These are phyloP conservation scores for Emmonsiellopsis sp. DNA, from an alignment of 2,329 filamentous ascomycete genomes.

Conservation along the genomic window DNA sequence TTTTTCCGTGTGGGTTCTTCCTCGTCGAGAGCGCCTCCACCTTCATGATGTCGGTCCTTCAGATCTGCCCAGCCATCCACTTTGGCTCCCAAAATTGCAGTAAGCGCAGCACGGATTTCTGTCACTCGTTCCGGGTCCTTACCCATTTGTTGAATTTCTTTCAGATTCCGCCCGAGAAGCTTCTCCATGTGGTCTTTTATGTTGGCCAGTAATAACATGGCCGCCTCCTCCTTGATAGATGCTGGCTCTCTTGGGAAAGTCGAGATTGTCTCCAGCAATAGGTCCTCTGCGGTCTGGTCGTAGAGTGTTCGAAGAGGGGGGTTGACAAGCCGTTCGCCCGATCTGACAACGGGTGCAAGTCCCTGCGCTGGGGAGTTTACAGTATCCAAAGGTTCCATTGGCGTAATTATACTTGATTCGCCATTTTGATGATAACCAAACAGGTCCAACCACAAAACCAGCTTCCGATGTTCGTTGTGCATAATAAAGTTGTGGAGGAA, in stretches of 20 bases:
- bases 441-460: slow-evolving; percentile 56
- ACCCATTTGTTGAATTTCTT: slow-evolving; percentile 38
- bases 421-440: slow-evolving; percentile 49
- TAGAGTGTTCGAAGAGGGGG: slow-evolving; percentile 33
- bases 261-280: slow-evolving; percentile 35
- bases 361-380: slow-evolving; percentile 27
- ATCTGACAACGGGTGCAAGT: slow-evolving; percentile 34
- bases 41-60: slow-evolving; percentile 15
- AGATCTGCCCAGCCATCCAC: slow-evolving; percentile 37
- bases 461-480: slow-evolving; percentile 56
- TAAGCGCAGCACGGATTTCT: slow-evolving; percentile 35
- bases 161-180: slow-evolving; percentile 34
- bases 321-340: slow-evolving; percentile 34
- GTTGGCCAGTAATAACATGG: slow-evolving; percentile 39
- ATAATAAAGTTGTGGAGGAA: slow-evolving; percentile 59
- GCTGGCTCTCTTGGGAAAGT: slow-evolving; percentile 35
- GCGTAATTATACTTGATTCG: slow-evolving; percentile 37
- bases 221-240: slow-evolving; percentile 38
- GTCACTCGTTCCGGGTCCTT: slow-evolving; percentile 37
- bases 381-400: slow-evolving; percentile 33
- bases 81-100: slow-evolving; percentile 35
- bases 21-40: not conserved
- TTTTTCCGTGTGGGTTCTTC: slow-evolving; percentile 30
- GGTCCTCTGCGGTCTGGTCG: slow-evolving; percentile 35
- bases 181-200: slow-evolving; percentile 43